Conservation (phyloP, 768 basidiomycete genomes). For the Sporobolomyces phaffii region DNA sequence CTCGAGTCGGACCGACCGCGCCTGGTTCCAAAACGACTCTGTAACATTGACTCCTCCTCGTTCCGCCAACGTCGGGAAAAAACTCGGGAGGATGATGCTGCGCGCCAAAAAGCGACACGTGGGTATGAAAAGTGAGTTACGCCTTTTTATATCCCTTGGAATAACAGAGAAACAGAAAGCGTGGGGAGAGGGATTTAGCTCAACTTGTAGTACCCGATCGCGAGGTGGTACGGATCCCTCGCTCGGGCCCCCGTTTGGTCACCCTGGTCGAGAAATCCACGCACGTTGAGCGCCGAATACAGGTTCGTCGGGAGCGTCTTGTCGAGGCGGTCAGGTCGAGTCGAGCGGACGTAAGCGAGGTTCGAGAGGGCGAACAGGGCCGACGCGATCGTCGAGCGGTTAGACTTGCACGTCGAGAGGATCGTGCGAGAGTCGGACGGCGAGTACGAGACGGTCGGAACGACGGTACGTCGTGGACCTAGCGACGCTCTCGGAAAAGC, state of each 20-base stretch:
- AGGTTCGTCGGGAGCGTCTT: constrained; percentile 56
- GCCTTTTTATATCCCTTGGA: no score
- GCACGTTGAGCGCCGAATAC: constrained; percentile 77
- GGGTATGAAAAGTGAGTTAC: no score
- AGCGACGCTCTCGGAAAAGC: constrained; percentile 55
- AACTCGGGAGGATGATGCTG: constrained; percentile 71
- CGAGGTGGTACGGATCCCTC: constrained; percentile 31
- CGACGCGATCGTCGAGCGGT: constrained; percentile 67
- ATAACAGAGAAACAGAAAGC: background rate
- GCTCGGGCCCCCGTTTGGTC: constrained; percentile 27
- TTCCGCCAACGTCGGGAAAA: constrained; percentile 50
- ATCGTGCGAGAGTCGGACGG: constrained; percentile 57
- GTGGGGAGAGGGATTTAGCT: background rate
- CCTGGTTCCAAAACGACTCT: constrained; percentile 74
- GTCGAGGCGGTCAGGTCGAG: constrained; percentile 12
- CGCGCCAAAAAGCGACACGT: no score
- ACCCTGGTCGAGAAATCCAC: constrained; percentile 60
- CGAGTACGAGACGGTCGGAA: constrained; percentile 62
- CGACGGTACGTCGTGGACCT: constrained; percentile 54
- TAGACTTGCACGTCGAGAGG: constrained; percentile 62
- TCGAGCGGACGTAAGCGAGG: constrained; percentile 63
- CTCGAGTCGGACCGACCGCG: constrained; percentile 62
- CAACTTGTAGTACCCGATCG: constrained; percentile 36
- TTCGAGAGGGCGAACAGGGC: constrained; percentile 70
- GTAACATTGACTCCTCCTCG: no score